phyloP scores from a whole-genome alignment of 2,329 filamentous ascomycete species.

The Macrophomina phaseolina region DNA sequence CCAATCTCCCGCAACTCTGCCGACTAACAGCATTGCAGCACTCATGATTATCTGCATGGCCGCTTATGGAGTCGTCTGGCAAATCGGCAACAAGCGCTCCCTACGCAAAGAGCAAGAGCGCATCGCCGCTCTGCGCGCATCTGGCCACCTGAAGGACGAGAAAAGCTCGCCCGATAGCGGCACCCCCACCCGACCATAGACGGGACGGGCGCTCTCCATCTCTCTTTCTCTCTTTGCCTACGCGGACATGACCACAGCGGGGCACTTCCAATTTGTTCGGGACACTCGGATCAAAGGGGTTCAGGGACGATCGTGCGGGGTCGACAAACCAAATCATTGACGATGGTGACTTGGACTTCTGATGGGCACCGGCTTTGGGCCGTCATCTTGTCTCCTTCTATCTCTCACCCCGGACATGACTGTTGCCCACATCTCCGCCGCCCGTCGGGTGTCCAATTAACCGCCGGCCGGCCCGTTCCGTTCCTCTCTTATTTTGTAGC shows the following conservation, averaged over 20 bases:
- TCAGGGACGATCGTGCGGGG: not conserved
- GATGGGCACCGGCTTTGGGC: too few species aligned
- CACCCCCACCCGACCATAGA: not conserved
- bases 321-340: not conserved
- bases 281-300: not conserved
- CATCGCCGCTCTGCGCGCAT: slow-evolving; percentile 31
- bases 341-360: not conserved
- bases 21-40: slow-evolving; percentile 21
- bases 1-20: not conserved
- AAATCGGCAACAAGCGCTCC: slow-evolving; percentile 32
- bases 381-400: not conserved
- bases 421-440: not conserved
- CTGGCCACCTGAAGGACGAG: slow-evolving; percentile 30
- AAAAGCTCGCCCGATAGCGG: slow-evolving; percentile 5
- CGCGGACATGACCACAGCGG: not conserved
- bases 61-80: slow-evolving; percentile 33
- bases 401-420: not conserved
- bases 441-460: not conserved
- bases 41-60: slow-evolving; percentile 34
- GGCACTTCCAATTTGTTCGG: not conserved
- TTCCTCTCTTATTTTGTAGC: not conserved
- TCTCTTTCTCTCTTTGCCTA: not conserved
- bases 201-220: not conserved
- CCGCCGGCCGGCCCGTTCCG: slow-evolving; percentile 12
- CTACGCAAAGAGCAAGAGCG: slow-evolving; percentile 31